Base-by-base conservation (phyloP, 2,329 filamentous ascomycete genomes). In the Trichoderma guizhouense region DNA sequence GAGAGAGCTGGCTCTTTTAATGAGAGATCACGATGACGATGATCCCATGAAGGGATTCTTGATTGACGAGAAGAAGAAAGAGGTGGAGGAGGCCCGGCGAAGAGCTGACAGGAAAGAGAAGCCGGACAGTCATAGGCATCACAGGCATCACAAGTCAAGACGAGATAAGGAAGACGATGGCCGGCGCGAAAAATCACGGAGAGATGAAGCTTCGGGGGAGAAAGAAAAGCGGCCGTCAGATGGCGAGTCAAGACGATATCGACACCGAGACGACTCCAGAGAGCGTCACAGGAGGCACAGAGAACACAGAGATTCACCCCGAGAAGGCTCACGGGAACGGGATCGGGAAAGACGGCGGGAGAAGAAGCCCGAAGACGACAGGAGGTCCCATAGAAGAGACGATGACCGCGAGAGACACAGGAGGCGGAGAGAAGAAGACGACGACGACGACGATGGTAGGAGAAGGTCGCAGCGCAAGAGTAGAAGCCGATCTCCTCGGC, bases 31-130 rank as follows among this genome's bases (percentile, higher is more conserved):
- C 74, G 96, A 98, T 75, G 95, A 98, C 28, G 95, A 98, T 73
- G 96, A 99, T 80, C 96, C 96, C 0, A 99, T 99, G 96, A 98
- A 97, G 82, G 90, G 89, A 47, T 98, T 93, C 77, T 80, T 98
- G 74, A 90, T 98, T 66, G 89, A 95, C 74, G 92, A 97, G 82
- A 98, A 98, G 87, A 94, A 93, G 82, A 93, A 94, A 79, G 93
- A 97, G 79, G 88, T 97, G 14, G 90, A 92, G 69, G 87, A 88
- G 72, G 95, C 93, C 3, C 82, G 76, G 85, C 86, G 87, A 81
- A 78, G 82, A 78, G 76, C 85, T 71, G 84, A 86, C 15, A 87
- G 84, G 76, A 86, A 82, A 75, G 82, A 85, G 72, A 80, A 82
- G 69, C 86, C 81, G 77, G 84, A 83, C 74, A 83, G 77, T 79